phyloP scores from a whole-genome alignment of 306 rosid genomes.

The Ormosia emarginata region DNA sequence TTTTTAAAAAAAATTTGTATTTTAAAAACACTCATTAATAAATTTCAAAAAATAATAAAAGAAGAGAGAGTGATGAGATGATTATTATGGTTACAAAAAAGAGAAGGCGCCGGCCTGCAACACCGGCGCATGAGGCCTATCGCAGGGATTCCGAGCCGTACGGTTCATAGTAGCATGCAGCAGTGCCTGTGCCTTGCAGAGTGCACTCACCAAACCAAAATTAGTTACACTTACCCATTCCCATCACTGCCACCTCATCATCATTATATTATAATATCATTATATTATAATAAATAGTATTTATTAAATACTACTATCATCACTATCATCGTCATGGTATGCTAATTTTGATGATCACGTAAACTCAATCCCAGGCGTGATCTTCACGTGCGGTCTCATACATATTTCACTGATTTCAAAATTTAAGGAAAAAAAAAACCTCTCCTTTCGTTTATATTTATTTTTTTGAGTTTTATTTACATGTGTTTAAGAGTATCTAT shows the following conservation, averaged over 20 bases:
- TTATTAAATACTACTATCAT: background rate
- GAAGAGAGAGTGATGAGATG: background rate
- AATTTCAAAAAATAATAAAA: too few relatives aligned
- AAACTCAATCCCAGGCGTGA: background rate
- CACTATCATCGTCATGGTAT: background rate
- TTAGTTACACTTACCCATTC: background rate
- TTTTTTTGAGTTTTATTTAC: too few relatives aligned
- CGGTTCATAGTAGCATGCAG: background rate
- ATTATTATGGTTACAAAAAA: conserved; percentile 12
- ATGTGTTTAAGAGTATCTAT: too few relatives aligned
- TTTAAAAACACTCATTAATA: too few relatives aligned
- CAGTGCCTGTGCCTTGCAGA: background rate
- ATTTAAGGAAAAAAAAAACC: too few relatives aligned
- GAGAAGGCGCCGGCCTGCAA: conserved; percentile 19
- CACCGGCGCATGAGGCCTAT: conserved; percentile 25
- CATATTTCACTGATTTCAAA: too few relatives aligned
- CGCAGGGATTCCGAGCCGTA: conserved; percentile 9
- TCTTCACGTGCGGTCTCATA: background rate
- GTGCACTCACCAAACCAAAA: background rate
- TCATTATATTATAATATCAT: background rate
- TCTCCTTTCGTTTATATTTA: too few relatives aligned
- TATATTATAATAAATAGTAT: background rate
- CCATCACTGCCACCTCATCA: background rate
- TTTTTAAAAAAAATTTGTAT: too few relatives aligned
- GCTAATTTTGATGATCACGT: background rate